Percentiles rank a stretch among this genome's conserved stretches.
phyloP scores from a whole-genome alignment of 768 basidiomycete species.

The Kwoniella newhampshirensis region DNA sequence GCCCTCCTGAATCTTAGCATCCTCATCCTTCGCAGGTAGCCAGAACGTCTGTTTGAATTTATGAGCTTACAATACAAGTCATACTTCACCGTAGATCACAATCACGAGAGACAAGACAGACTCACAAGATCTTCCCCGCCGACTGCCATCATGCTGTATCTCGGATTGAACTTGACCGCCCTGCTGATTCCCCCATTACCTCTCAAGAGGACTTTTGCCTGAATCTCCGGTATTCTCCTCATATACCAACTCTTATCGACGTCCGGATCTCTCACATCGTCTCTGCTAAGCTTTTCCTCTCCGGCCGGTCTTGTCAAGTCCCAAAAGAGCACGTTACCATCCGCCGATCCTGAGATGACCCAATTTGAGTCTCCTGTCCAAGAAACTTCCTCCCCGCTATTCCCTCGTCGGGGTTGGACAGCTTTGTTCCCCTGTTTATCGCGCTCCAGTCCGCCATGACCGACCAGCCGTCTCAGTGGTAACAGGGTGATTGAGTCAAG shows the following conservation, averaged over 20 bases:
- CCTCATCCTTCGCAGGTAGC: slow-evolving; percentile 61
- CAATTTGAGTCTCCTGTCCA: slow-evolving; percentile 96
- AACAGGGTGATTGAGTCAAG: slow-evolving; percentile 85
- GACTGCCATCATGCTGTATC: slow-evolving; percentile 72
- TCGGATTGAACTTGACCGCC: slow-evolving; percentile 87
- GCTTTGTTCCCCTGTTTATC: slow-evolving; percentile 56
- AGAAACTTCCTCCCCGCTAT: slow-evolving; percentile 86
- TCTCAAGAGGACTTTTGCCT: slow-evolving; percentile 63
- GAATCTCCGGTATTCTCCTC: slow-evolving; percentile 11
- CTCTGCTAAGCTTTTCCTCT: slow-evolving; percentile 12
- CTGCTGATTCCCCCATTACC: slow-evolving; percentile 67
- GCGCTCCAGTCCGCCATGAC: slow-evolving; percentile 78
- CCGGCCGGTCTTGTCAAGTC: slow-evolving; percentile 61
- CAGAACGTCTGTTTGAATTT: slow-evolving; percentile 60
- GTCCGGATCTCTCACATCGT: slow-evolving; percentile 9
- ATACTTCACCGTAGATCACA: slow-evolving; percentile 51
- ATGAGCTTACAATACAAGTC: slow-evolving; percentile 5
- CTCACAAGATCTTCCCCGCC: slow-evolving; percentile 66
- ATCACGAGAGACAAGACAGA: slow-evolving; percentile 48
- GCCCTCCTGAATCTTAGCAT: slow-evolving; percentile 27
- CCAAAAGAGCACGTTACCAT: slow-evolving; percentile 85
- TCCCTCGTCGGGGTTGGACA: slow-evolving; percentile 69
- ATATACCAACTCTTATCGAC: slow-evolving; percentile 47
- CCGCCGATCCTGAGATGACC: slow-evolving; percentile 69
- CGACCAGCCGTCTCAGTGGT: slow-evolving; percentile 79